phyloP scores from a whole-genome alignment of 2,329 filamentous ascomycete species.

The Colletotrichum tropicicola region DNA sequence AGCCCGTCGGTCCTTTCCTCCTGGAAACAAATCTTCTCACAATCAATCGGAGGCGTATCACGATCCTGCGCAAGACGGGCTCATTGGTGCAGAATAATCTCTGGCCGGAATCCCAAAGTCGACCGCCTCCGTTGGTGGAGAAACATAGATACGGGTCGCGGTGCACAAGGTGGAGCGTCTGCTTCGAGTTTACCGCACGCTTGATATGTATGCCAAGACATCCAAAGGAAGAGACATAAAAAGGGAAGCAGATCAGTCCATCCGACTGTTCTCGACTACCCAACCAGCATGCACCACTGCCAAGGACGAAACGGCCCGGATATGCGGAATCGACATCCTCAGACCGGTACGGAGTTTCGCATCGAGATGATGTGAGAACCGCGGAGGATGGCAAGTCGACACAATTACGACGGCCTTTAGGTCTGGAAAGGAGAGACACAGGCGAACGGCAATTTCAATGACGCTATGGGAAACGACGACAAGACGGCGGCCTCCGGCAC shows the following conservation, averaged over 20 bases:
- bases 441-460: not conserved
- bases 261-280: conserved; percentile 7
- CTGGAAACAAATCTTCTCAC: not conserved
- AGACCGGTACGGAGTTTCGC: not conserved
- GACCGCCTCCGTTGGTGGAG: conserved; percentile 24
- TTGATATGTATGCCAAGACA: conserved; percentile 23
- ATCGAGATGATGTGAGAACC: not conserved
- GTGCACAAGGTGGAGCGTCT: conserved; percentile 11
- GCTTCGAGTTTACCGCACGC: conserved; percentile 6
- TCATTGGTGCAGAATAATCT: conserved; percentile 13
- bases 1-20: not conserved
- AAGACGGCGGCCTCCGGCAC: too few species aligned
- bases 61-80: not conserved
- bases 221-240: conserved; percentile 14
- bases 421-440: not conserved
- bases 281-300: conserved; percentile 3
- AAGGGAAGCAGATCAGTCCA: conserved; percentile 22
- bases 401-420: not conserved
- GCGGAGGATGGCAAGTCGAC: not conserved
- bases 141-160: conserved; percentile 8
- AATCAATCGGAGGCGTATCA: conserved; percentile 14
- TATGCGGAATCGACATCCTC: conserved; percentile 5
- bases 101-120: not conserved
- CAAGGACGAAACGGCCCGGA: conserved; percentile 20
- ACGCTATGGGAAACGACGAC: not conserved